phyloP scores from a whole-genome alignment of 2,329 filamentous ascomycete genomes.

The Keithomyces neogunnii region DNA sequence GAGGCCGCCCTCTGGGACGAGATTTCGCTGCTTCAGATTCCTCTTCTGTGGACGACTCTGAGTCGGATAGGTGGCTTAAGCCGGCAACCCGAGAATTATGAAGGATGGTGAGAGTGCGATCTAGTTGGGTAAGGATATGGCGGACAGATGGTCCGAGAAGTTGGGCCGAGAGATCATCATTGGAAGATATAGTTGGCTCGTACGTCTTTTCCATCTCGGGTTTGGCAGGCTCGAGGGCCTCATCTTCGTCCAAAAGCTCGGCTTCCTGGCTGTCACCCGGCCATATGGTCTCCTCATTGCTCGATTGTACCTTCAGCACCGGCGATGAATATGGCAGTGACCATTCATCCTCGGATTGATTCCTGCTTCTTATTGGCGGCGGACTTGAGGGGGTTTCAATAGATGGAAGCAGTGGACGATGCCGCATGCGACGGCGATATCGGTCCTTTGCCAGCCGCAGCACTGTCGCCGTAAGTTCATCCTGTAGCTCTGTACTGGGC shows the following conservation, averaged over 20 bases:
- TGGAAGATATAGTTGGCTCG: slow-evolving; percentile 51
- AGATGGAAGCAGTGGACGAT: slow-evolving; percentile 6
- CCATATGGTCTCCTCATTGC: neutral
- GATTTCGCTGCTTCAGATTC: slow-evolving; percentile 19
- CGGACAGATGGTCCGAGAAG: slow-evolving; percentile 61
- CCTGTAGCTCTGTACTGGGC: slow-evolving; percentile 57
- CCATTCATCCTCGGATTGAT: neutral
- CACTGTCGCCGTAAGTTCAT: slow-evolving; percentile 59
- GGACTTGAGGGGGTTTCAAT: slow-evolving; percentile 8
- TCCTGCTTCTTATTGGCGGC: neutral
- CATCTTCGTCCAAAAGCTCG: neutral
- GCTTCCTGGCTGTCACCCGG: slow-evolving; percentile 4
- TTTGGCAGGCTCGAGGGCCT: neutral
- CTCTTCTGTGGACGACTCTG: slow-evolving; percentile 28
- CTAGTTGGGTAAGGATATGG: slow-evolving; percentile 62
- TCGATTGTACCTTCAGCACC: neutral
- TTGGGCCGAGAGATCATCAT: slow-evolving; percentile 59
- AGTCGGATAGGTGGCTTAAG: slow-evolving; percentile 29
- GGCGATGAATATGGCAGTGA: slow-evolving; percentile 8
- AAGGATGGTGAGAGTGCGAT: slow-evolving; percentile 60
- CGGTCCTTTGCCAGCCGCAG: slow-evolving; percentile 59
- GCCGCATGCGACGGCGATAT: slow-evolving; percentile 32
- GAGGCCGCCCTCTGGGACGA: neutral
- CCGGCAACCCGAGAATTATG: slow-evolving; percentile 54
- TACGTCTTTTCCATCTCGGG: slow-evolving; percentile 17